A percentile compares a stretch with the other conserved stretches of the same genome.
Conservation (phyloP, 495 filamentous ascomycete species). For the Penicillium verhagenii region DNA sequence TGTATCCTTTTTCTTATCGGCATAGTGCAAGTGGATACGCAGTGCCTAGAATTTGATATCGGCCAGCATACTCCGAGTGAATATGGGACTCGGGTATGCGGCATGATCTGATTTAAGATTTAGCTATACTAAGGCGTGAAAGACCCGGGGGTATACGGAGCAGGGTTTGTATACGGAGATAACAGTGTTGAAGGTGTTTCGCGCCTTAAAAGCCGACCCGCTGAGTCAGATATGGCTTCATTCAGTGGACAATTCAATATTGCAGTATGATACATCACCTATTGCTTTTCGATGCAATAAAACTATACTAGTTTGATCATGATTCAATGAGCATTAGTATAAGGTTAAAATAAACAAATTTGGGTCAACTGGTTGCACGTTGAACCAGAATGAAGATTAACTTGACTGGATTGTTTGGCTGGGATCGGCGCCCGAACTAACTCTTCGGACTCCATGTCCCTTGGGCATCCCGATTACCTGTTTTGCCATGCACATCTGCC, state of each 20-base stretch:
- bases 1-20: not conserved
- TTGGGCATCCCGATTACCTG: constrained; percentile 8
- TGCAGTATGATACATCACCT: too few relatives aligned
- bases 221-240: not conserved
- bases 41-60: too few relatives aligned
- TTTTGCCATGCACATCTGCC: constrained; percentile 4
- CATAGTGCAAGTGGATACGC: too few relatives aligned
- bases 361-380: not conserved
- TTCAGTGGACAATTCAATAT: not conserved
- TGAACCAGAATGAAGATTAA: not conserved
- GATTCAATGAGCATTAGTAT: not conserved
- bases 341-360: not conserved
- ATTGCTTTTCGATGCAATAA: too few relatives aligned
- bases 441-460: constrained; percentile 3
- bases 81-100: not conserved
- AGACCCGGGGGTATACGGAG: not conserved
- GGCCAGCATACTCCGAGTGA: not conserved
- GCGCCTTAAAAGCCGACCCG: not conserved
- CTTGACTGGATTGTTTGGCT: constrained; percentile 9
- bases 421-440: constrained; percentile 16
- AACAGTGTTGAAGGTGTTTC: too few relatives aligned
- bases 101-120: not conserved
- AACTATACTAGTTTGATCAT: too few relatives aligned
- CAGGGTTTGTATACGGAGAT: too few relatives aligned
- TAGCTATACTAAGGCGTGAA: too few relatives aligned